These are phyloP conservation scores for Xylariales sp. DNA, from an alignment of 2,329 filamentous ascomycete species.

Conservation along the genomic window DNA sequence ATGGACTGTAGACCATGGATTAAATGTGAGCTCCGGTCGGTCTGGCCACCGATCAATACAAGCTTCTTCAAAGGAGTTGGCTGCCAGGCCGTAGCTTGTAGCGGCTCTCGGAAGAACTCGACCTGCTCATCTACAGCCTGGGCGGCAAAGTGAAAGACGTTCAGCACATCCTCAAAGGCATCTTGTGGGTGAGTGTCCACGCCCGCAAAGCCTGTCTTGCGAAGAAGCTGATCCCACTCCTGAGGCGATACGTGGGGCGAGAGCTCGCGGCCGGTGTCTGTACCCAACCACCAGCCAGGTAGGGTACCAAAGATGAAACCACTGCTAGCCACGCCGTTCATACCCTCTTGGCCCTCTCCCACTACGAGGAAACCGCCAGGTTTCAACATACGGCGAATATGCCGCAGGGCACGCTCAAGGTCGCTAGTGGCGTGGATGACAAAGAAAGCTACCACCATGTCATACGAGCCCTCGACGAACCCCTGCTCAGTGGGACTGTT, in stretches of 20 bases:
- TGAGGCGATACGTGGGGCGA: conserved; percentile 10
- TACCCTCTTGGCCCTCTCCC: conserved; percentile 5
- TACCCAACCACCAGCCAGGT: conserved; percentile 32
- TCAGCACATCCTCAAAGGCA: conserved; percentile 4
- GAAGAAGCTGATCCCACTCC: conserved; percentile 20
- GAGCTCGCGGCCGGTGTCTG: conserved; percentile 17
- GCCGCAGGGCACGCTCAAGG: conserved; percentile 13
- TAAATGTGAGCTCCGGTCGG: neutral
- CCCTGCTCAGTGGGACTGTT: conserved; percentile 23
- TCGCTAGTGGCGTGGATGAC: conserved; percentile 21
- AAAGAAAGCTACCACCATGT: conserved; percentile 26
- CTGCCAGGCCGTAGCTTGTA: neutral
- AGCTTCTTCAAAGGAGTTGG: neutral
- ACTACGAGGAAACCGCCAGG: conserved; percentile 30
- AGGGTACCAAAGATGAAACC: conserved; percentile 26
- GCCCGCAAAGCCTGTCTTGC: conserved; percentile 17
- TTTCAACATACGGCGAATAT: conserved; percentile 18
- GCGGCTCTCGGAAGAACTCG: conserved; percentile 10
- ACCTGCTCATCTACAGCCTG: conserved; percentile 13
- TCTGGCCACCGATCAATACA: conserved; percentile 8
- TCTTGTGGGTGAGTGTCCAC: conserved; percentile 13
- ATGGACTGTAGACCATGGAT: neutral
- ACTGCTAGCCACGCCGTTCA: neutral
- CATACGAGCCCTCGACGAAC: conserved; percentile 19
- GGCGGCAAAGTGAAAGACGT: conserved; percentile 11